These are phyloP conservation scores for Voacanga thouarsii DNA, from an alignment of 257 asterid genomes.

Conservation along the genomic window DNA sequence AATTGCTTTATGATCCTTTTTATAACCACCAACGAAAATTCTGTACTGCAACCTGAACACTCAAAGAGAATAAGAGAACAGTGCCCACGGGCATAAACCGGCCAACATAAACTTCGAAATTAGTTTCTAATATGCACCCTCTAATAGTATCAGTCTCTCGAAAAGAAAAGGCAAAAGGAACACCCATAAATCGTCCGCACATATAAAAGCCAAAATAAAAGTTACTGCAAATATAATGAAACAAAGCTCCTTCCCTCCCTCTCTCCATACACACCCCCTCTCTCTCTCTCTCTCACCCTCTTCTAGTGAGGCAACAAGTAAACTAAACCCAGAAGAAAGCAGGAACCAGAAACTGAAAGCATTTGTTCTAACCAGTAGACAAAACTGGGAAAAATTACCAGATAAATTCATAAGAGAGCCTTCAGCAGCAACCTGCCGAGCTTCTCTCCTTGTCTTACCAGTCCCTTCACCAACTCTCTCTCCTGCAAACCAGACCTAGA, in stretches of 20 bases:
- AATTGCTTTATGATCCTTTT: not conserved
- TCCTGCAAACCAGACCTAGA: constrained; percentile 87
- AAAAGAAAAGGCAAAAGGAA: not conserved
- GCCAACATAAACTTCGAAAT: not conserved
- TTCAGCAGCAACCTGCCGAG: constrained; percentile 76
- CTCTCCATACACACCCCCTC: not conserved
- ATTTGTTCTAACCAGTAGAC: not conserved
- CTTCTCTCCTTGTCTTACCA: constrained; percentile 95
- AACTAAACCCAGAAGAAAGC: not conserved
- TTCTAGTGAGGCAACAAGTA: not conserved
- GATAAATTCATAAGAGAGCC: constrained; percentile 77
- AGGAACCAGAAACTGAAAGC: constrained; percentile 5
- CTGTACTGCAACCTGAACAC: not conserved
- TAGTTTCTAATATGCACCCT: not conserved
- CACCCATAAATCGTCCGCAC: not conserved
- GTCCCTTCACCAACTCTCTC: constrained; percentile 78
- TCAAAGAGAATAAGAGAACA: not conserved
- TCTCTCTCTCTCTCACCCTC: not conserved
- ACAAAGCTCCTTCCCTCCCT: not conserved
- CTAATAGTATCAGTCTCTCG: not conserved
- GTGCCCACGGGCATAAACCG: not conserved
- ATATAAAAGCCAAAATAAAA: not conserved
- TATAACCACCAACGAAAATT: not conserved
- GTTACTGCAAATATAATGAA: not conserved
- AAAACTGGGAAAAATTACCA: constrained; percentile 39